Conservation (phyloP, 306 rosid genomes). For the Citrullus mucosospermus region DNA sequence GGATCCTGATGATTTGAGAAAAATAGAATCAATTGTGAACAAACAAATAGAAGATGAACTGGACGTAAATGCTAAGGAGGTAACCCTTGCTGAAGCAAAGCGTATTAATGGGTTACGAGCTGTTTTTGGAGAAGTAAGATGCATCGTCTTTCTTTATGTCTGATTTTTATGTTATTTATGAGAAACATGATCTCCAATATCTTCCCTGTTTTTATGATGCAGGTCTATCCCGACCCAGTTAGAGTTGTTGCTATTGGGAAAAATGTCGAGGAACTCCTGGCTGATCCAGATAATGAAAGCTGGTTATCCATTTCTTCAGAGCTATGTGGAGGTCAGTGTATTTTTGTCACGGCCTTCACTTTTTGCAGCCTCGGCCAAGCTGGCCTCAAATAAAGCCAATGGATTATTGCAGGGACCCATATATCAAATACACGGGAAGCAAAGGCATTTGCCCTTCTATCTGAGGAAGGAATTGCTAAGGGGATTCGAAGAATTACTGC, state of each 20-base stretch:
- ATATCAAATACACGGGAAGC: slow-evolving; percentile 88
- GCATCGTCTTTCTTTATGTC: slow-evolving; percentile 5
- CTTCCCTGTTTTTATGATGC: slow-evolving; percentile 18
- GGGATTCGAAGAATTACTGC: slow-evolving; percentile 94
- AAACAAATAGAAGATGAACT: slow-evolving; percentile 74
- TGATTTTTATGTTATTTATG: neutral
- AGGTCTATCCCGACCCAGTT: slow-evolving; percentile 98
- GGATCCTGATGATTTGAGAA: slow-evolving; percentile 58
- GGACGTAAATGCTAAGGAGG: slow-evolving; percentile 70
- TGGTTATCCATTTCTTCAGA: slow-evolving; percentile 80
- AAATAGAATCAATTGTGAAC: slow-evolving; percentile 74
- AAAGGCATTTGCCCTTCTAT: slow-evolving; percentile 79
- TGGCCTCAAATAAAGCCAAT: slow-evolving; percentile 16
- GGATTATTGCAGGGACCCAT: slow-evolving; percentile 61
- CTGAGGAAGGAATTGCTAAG: slow-evolving; percentile 97
- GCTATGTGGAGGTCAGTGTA: slow-evolving; percentile 71
- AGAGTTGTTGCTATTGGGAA: slow-evolving; percentile 78
- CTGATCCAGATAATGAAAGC: slow-evolving; percentile 55
- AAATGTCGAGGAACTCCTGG: slow-evolving; percentile 76
- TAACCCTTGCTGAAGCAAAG: slow-evolving; percentile 59
- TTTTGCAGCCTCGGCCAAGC: slow-evolving; percentile 2
- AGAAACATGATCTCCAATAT: slow-evolving; percentile 3
- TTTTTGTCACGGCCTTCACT: slow-evolving; percentile 2
- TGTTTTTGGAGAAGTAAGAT: slow-evolving; percentile 91
- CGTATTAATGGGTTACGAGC: slow-evolving; percentile 81